phyloP scores from a whole-genome alignment of 495 filamentous ascomycete genomes.

The Neurospora africana region DNA sequence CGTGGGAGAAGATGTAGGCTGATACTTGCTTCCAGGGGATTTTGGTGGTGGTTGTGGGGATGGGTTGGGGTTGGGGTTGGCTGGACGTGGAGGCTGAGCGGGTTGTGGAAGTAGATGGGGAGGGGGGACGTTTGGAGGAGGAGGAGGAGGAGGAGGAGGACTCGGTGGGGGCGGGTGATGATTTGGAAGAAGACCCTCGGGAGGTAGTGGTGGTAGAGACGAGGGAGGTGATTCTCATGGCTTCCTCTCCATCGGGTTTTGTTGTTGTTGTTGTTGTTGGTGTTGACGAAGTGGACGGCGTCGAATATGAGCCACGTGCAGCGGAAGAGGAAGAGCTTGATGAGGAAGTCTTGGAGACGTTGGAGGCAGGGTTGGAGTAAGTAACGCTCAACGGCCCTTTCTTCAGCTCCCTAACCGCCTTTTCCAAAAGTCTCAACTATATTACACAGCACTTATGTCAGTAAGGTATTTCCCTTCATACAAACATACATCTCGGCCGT shows the following conservation, averaged over 20 bases:
- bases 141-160: background rate
- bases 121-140: background rate
- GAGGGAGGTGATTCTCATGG: background rate
- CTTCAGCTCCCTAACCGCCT: no score
- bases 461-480: no score
- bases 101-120: background rate
- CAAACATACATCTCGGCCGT: no score
- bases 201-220: background rate
- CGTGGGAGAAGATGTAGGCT: conserved; percentile 56
- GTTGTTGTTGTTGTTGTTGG: background rate
- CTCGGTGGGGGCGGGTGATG: no score
- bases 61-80: background rate
- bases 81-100: background rate
- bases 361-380: background rate
- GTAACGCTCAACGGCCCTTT: background rate
- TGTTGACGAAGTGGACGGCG: conserved; percentile 1
- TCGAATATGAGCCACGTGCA: background rate
- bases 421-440: no score
- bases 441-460: no score
- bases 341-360: background rate
- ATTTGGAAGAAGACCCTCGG: background rate
- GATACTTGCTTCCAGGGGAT: conserved; percentile 78
- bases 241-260: background rate
- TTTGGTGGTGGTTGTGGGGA: conserved; percentile 24
- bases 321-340: background rate